phyloP scores from a whole-genome alignment of 306 rosid species.

The Carpinus viminea region DNA sequence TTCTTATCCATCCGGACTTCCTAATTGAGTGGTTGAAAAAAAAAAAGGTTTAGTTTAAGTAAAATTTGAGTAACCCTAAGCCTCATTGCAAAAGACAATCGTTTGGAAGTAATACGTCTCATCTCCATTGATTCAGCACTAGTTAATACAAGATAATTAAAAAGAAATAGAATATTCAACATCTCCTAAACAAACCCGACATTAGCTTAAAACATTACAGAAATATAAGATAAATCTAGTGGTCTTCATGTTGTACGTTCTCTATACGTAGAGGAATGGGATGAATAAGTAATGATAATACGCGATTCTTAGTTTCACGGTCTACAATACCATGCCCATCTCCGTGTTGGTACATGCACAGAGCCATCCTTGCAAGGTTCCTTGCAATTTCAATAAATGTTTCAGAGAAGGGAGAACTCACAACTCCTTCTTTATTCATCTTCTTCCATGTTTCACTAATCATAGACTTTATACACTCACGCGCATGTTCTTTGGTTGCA shows the following conservation, averaged over 20 bases:
- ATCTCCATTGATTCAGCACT: too few species aligned
- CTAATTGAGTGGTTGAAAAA: too few species aligned
- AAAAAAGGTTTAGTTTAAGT: too few species aligned
- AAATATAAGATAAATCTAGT: background rate
- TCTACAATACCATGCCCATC: background rate
- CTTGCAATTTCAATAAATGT: slow-evolving; percentile 1
- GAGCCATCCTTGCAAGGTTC: slow-evolving; percentile 21
- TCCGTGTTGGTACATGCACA: slow-evolving; percentile 17
- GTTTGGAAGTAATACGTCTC: too few species aligned
- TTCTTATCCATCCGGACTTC: too few species aligned
- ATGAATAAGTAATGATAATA: background rate
- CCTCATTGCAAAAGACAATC: too few species aligned
- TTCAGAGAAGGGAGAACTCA: slow-evolving; percentile 5
- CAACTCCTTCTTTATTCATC: slow-evolving; percentile 5
- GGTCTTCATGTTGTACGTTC: background rate
- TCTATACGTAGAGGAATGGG: background rate
- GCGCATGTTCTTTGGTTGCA: slow-evolving; percentile 28
- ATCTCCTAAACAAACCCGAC: too few species aligned
- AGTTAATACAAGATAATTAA: too few species aligned
- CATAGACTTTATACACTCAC: slow-evolving; percentile 5
- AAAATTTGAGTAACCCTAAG: slow-evolving; percentile 27
- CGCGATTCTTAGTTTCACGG: background rate
- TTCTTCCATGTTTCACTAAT: slow-evolving; percentile 26
- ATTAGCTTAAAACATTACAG: too few species aligned
- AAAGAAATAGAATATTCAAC: too few species aligned